phyloP scores from a whole-genome alignment of 1,139 yeast genomes.

The Debaryomyces subglobosus region DNA sequence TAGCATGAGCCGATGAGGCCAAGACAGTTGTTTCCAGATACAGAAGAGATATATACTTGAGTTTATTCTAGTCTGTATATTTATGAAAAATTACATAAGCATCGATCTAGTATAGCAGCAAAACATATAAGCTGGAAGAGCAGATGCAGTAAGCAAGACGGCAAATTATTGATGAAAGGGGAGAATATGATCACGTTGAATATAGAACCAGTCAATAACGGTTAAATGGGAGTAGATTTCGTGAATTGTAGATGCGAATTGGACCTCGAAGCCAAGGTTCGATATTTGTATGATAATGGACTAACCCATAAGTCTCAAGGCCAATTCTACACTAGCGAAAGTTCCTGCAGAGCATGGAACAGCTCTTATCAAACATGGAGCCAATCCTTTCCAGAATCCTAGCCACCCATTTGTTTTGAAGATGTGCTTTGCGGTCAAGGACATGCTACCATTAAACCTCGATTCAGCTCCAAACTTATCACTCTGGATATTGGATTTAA shows the following conservation, averaged over 20 bases:
- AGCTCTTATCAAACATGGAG: conserved; percentile 70
- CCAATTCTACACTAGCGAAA: conserved; percentile 75
- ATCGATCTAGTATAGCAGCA: background rate
- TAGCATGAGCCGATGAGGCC: background rate
- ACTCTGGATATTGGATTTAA: conserved; percentile 71
- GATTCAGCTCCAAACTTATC: conserved; percentile 55
- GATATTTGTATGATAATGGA: too few species aligned
- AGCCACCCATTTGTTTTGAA: conserved; percentile 47
- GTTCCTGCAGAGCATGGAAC: conserved; percentile 78
- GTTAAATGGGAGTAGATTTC: background rate
- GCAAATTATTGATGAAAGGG: background rate
- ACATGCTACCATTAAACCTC: conserved; percentile 48
- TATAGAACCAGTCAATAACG: background rate
- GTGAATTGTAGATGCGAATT: background rate
- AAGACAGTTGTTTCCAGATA: background rate
- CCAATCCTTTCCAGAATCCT: conserved; percentile 75
- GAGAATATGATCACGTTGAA: background rate
- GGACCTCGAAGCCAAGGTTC: background rate
- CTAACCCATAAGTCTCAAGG: conserved; percentile 58
- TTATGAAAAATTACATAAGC: background rate
- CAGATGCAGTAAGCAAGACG: background rate
- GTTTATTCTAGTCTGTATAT: background rate
- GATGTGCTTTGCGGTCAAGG: conserved; percentile 51
- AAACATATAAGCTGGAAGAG: background rate
- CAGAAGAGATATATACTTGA: background rate